Evolutionary conservation across 2,329 filamentous ascomycete genomes (phyloP).

Genomic region (Ceratocystis albifundus): DNA sequence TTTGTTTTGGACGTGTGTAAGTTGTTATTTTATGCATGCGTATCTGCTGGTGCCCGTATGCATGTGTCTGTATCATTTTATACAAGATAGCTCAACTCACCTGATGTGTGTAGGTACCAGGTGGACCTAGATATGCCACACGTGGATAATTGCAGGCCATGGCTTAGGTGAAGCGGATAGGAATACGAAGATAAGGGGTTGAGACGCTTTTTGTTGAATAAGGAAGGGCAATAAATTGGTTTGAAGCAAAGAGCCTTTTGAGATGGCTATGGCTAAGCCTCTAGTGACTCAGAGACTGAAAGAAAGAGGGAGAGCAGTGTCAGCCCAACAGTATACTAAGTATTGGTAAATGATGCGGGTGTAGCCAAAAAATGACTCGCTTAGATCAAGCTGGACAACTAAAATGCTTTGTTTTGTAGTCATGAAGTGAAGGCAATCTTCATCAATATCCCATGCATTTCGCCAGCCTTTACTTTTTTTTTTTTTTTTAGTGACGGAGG

Average conservation of each 20-base stretch:
- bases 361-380: too few species aligned
- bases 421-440: too few species aligned
- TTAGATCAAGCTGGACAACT: too few species aligned
- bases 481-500: background rate
- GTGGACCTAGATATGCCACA: slow-evolving; percentile 41
- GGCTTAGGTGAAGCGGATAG: slow-evolving; percentile 25
- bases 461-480: background rate
- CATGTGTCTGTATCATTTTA: background rate
- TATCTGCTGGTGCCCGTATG: slow-evolving; percentile 16
- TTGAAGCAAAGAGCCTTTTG: too few species aligned
- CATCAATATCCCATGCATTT: background rate
- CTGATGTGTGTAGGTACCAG: slow-evolving; percentile 42
- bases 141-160: slow-evolving; percentile 28
- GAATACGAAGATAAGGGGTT: background rate
- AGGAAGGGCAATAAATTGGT: background rate
- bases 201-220: background rate
- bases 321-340: too few species aligned
- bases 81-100: slow-evolving; percentile 28
- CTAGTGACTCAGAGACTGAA: too few species aligned
- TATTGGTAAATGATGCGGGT: too few species aligned
- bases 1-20: background rate
- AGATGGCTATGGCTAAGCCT: too few species aligned
- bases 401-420: too few species aligned
- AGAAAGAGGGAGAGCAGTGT: too few species aligned
- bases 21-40: slow-evolving; percentile 21